Evolutionary conservation across 2,329 filamentous ascomycete genomes (phyloP).

Genomic region (Ustulina deusta): DNA sequence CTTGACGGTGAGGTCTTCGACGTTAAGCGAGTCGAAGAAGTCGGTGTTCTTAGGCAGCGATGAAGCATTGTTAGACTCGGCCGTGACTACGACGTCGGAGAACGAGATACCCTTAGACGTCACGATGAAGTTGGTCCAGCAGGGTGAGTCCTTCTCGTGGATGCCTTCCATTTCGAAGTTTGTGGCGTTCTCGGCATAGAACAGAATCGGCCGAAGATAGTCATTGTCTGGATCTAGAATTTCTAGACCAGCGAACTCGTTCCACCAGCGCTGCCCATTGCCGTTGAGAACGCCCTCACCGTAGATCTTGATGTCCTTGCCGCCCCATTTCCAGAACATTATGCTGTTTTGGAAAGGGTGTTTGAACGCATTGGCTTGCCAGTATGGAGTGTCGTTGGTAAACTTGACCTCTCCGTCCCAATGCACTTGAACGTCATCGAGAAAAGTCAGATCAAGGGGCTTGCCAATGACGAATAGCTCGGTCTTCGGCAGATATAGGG

Average conservation of each 20-base stretch:
- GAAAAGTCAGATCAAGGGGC: slow-evolving; percentile 68
- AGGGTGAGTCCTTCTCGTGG: slow-evolving; percentile 70
- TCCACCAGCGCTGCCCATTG: slow-evolving; percentile 62
- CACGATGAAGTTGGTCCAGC: slow-evolving; percentile 73
- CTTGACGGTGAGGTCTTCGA: slow-evolving; percentile 64
- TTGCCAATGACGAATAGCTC: slow-evolving; percentile 69
- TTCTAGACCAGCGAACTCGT: slow-evolving; percentile 56
- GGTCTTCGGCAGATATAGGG: slow-evolving; percentile 64
- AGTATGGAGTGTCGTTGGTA: slow-evolving; percentile 59
- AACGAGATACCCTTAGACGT: slow-evolving; percentile 66
- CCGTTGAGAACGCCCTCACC: slow-evolving; percentile 68
- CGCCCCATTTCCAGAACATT: slow-evolving; percentile 74
- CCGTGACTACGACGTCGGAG: slow-evolving; percentile 66
- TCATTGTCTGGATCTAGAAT: slow-evolving; percentile 66
- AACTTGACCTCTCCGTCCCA: slow-evolving; percentile 68
- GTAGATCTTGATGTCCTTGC: slow-evolving; percentile 70
- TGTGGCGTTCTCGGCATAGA: slow-evolving; percentile 71
- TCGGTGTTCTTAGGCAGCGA: slow-evolving; percentile 70
- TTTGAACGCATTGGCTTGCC: slow-evolving; percentile 57
- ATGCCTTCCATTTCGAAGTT: slow-evolving; percentile 69
- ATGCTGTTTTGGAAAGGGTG: slow-evolving; percentile 64
- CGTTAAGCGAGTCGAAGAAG: slow-evolving; percentile 71
- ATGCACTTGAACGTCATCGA: slow-evolving; percentile 68
- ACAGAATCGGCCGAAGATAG: slow-evolving; percentile 70
- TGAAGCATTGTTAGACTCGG: slow-evolving; percentile 60